Conservation (phyloP, 1,284 basidiomycete genomes). For the Exsudoporus floridanus region DNA sequence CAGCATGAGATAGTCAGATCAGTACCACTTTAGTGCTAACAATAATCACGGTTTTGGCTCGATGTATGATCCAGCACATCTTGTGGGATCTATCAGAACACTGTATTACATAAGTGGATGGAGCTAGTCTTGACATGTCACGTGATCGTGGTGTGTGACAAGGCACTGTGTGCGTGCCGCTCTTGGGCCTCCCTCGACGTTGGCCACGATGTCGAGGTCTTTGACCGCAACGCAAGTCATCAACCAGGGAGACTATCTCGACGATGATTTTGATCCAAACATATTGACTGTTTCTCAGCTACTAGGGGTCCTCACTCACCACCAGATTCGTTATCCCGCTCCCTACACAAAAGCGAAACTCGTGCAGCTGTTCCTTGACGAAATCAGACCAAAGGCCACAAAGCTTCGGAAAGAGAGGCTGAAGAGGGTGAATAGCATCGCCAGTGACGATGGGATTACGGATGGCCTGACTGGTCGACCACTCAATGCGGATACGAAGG, state of each 20-base stretch:
- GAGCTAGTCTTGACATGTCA: slow-evolving; percentile 20
- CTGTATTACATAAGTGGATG: slow-evolving; percentile 8
- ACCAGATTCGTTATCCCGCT: slow-evolving; percentile 76
- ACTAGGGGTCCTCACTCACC: slow-evolving; percentile 78
- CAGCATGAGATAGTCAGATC: slow-evolving; percentile 3
- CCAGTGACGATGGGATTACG: slow-evolving; percentile 77
- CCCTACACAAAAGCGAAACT: slow-evolving; percentile 87
- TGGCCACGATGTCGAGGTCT: slow-evolving; percentile 56
- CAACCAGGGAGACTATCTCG: slow-evolving; percentile 74
- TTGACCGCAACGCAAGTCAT: slow-evolving; percentile 73
- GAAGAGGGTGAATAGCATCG: slow-evolving; percentile 63
- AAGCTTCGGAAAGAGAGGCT: slow-evolving; percentile 67
- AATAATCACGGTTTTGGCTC: slow-evolving; percentile 4
- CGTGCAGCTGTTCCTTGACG: slow-evolving; percentile 74
- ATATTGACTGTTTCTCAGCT: slow-evolving; percentile 81
- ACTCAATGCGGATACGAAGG: slow-evolving; percentile 49
- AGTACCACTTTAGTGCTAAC: background rate
- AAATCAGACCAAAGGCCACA: slow-evolving; percentile 63
- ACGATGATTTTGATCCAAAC: slow-evolving; percentile 79
- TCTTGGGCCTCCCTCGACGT: slow-evolving; percentile 16
- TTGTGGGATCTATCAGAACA: too few relatives aligned
- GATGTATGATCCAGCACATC: background rate
- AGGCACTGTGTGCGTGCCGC: background rate
- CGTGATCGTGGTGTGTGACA: slow-evolving; percentile 22
- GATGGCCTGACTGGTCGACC: slow-evolving; percentile 74